phyloP scores from a whole-genome alignment of 2,329 filamentous ascomycete genomes.

The Fusarium sp. region DNA sequence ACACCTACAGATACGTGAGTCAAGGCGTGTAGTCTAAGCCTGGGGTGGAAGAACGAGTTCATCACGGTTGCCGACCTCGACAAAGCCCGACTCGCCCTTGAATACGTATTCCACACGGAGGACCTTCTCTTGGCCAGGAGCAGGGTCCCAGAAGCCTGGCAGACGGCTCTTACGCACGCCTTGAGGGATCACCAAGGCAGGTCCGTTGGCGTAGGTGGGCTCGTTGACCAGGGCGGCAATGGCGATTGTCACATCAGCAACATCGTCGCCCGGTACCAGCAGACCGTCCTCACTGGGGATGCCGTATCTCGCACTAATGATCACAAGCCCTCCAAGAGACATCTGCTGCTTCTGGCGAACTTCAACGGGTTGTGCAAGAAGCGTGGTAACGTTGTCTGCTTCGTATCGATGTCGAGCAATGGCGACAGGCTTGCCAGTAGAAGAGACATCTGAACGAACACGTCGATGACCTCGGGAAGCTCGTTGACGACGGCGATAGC shows the following conservation, averaged over 20 bases:
- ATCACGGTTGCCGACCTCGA: constrained; percentile 40
- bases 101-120: constrained; percentile 60
- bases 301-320: constrained; percentile 63
- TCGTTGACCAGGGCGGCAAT: constrained; percentile 59
- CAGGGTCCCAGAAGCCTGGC: constrained; percentile 65
- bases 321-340: constrained; percentile 56
- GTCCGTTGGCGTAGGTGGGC: constrained; percentile 33
- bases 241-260: constrained; percentile 63
- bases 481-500: constrained; percentile 26
- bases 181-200: constrained; percentile 53
- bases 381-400: constrained; percentile 58
- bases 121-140: constrained; percentile 57
- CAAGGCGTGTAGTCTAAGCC: constrained; percentile 1
- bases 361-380: constrained; percentile 57
- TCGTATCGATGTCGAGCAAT: constrained; percentile 55
- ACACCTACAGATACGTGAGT: constrained; percentile 1
- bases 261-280: constrained; percentile 54
- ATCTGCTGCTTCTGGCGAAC: constrained; percentile 52
- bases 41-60: constrained; percentile 43
- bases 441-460: constrained; percentile 9
- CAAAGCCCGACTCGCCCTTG: constrained; percentile 48
- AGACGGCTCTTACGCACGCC: constrained; percentile 58
- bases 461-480: constrained; percentile 16
- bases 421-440: constrained; percentile 38
- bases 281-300: constrained; percentile 49